Evolutionary conservation across 1,284 basidiomycete species (phyloP), one percentile per base, ranked within the genome.

Genomic region (Paramarasmius palmivorus): DNA sequence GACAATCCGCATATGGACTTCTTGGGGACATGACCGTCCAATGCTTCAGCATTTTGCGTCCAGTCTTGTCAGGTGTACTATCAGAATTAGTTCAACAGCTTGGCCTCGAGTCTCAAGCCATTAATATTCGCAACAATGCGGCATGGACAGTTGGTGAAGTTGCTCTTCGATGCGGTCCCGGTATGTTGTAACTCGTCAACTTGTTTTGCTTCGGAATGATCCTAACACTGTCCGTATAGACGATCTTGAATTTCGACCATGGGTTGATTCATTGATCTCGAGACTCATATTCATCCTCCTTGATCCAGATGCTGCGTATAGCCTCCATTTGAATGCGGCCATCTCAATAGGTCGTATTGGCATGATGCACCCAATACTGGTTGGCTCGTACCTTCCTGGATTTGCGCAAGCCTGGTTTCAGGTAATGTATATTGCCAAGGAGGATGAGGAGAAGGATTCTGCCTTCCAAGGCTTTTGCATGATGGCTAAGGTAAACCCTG

Each of bases 401-500:
- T 99, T 97, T 70, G 93, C 95, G 7, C 91, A 94, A 69, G 87
- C 90, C 9, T 99, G 97, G 97, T 98, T 96, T 71, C 91, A 94
- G 63, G 95, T 96, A 7, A 74, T 99, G 54, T 95, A 95, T 73
- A 96, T 99, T 70, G 99, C 99, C 70, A 91, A 97, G 63, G 97
- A 99, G 68, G 99, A 99, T 66, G 96, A 99, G 63, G 97, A 99
- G 76, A 99, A 99, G 75, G 97, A 98, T 67, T 97, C 94, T n/a
- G 97, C 97, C 4, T 99, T 99, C 83, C 81, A 95, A 55, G 97
- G 97, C 1, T 83, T 99, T 63, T 99, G 97, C 73, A 93, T 93
- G 52, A 88, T 98, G 57, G 94, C 99, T 59, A 92, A 95, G 71
- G 84, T 86, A 48, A 98, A 98, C 68, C 96, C 96, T 10, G 85